phyloP scores from a whole-genome alignment of 2,329 filamentous ascomycete genomes.

The Hyphodiscus sp. region DNA sequence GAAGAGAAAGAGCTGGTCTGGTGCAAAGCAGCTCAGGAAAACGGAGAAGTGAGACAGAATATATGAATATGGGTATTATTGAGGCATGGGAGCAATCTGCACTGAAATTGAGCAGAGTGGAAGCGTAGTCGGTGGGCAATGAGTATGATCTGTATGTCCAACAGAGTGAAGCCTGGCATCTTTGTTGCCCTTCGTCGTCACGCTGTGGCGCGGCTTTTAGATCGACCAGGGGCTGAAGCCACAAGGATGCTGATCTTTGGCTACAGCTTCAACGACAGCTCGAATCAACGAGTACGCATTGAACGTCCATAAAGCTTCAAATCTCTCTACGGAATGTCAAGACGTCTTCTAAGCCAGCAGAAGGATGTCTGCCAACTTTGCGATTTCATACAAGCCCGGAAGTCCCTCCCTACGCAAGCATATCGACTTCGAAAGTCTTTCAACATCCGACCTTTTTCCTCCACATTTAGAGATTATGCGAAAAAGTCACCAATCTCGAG shows the following conservation, averaged over 20 bases:
- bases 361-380: slow-evolving; percentile 40
- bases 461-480: slow-evolving; percentile 9
- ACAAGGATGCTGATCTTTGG: slow-evolving; percentile 2
- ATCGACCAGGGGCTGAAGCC: background rate
- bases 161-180: background rate
- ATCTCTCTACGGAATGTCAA: slow-evolving; percentile 32
- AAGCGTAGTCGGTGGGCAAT: background rate
- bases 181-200: slow-evolving; percentile 10
- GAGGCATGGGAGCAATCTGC: background rate
- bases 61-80: background rate
- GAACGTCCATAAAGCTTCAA: background rate
- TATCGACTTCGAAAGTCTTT: slow-evolving; percentile 12
- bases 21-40: slow-evolving; percentile 11
- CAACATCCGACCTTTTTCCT: slow-evolving; percentile 17
- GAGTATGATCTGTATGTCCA: background rate
- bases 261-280: slow-evolving; percentile 4
- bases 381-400: slow-evolving; percentile 28
- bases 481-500: slow-evolving; percentile 5
- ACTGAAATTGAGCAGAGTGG: background rate
- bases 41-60: background rate
- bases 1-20: background rate
- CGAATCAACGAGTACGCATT: background rate
- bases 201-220: slow-evolving; percentile 12
- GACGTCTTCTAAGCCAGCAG: slow-evolving; percentile 27
- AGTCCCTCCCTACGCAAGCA: slow-evolving; percentile 6